A percentile compares a stretch with the other conserved stretches of the same genome.
These are phyloP conservation scores for Diaporthe citri DNA, from an alignment of 2,329 filamentous ascomycete genomes.

Conservation along the genomic window DNA sequence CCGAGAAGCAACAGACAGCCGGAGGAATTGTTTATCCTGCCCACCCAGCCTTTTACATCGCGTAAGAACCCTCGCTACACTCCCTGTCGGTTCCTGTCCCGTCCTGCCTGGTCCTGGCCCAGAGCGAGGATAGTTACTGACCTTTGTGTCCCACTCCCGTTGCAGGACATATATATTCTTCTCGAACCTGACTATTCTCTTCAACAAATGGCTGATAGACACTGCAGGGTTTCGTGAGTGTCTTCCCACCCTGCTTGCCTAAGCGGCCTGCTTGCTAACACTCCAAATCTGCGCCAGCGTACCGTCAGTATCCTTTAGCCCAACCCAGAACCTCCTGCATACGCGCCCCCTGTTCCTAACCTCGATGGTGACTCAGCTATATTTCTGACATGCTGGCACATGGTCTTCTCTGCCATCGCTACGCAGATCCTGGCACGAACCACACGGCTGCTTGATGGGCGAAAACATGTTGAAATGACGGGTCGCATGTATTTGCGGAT, in stretches of 20 bases:
- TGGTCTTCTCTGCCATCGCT: constrained; percentile 90
- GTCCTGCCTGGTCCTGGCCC: neutral
- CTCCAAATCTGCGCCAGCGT: constrained; percentile 10
- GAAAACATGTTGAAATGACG: constrained; percentile 96
- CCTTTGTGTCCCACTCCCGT: neutral
- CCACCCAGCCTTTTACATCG: constrained; percentile 38
- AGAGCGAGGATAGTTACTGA: neutral
- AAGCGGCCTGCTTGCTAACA: neutral
- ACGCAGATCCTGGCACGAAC: constrained; percentile 92
- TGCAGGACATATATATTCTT: constrained; percentile 82
- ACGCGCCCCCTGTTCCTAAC: constrained; percentile 43
- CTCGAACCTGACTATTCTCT: constrained; percentile 87
- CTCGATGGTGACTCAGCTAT: constrained; percentile 58
- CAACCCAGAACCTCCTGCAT: neutral
- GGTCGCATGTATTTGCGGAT: constrained; percentile 89
- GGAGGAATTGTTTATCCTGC: neutral
- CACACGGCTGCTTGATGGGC: constrained; percentile 88
- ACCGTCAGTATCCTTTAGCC: constrained; percentile 23
- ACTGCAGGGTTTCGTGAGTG: constrained; percentile 79
- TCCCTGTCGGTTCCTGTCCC: neutral
- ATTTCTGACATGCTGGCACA: constrained; percentile 94
- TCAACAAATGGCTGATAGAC: constrained; percentile 92
- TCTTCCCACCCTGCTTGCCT: neutral
- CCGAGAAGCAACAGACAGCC: constrained; percentile 31
- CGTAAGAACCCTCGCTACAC: neutral